These are phyloP conservation scores for Lenwebbia sp. DNA, from an alignment of 345 rosid species.

Conservation along the genomic window DNA sequence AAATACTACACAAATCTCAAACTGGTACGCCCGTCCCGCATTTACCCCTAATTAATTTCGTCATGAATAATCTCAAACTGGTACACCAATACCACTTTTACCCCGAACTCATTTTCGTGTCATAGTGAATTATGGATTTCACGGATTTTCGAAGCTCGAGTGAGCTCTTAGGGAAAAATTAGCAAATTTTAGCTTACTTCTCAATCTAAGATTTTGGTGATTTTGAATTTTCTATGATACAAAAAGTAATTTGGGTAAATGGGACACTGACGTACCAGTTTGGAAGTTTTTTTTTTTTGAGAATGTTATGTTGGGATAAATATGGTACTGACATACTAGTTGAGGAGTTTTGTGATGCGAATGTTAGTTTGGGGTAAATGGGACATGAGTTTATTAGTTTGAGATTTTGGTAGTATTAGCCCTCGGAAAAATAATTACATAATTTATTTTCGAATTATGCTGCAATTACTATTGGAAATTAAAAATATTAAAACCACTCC, in stretches of 20 bases:
- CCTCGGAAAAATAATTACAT: neutral
- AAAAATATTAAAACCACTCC: neutral
- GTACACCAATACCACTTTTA: neutral
- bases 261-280: accelerated
- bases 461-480: neutral
- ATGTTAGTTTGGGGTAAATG: neutral
- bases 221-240: neutral
- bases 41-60: neutral
- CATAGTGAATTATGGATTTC: neutral
- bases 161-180: neutral
- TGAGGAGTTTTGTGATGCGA: neutral
- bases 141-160: neutral
- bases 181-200: accelerated
- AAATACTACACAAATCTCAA: neutral
- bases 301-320: neutral
- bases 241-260: neutral
- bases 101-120: neutral
- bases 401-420: accelerated
- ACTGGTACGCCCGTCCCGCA: accelerated
- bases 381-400: neutral
- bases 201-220: neutral
- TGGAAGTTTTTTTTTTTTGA: neutral
- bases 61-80: accelerated
- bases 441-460: neutral
- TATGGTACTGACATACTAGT: accelerated